Evolutionary conservation across 73 alveolate species (phyloP), one percentile per base, ranked within the genome.

Genomic region (Symbiodinium pilosum): DNA sequence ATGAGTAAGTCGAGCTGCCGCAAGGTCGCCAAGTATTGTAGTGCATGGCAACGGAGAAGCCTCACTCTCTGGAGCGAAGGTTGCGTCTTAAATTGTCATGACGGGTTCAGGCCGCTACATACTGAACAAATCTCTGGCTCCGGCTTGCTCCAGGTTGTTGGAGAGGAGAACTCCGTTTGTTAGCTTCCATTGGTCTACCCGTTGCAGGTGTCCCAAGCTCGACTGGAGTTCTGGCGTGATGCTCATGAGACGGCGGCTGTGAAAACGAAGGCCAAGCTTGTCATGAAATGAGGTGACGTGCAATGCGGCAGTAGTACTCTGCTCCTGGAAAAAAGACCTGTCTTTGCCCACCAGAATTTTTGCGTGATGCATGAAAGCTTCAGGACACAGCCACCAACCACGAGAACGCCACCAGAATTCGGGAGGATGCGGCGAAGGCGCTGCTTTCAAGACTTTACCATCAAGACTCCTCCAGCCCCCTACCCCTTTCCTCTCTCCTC

Each of bases 191-290:
- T 51, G 73, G 34, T 69, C n/a, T n/a, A 24, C 43, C 44, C 41
- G 14, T 20, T n/a, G 44, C 84, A 88, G 95, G 95, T 88, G 51
- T 88, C 95, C 38, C 95, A 88, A 38, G 95, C 77, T 64, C 95
- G 95, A 52, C 44, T 88, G 73, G 95, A 88, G 73, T 88, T 88
- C 86, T 88, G 95, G 95, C 86, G 44, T 14, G 95, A 88, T n/a
- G 95, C 95, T 86, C 38, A 56, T 34, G 34, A 40, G 38, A 88
- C 81, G 43, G 95, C 95, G 44, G 86, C 41, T 54, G 81, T 26
- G 86, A 88, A 40, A 86, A 83, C 86, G 38, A 56, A 88, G 95
- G 94, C 38, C 84, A 47, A 47, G 59, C 59, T 9, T 6, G 59
- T 47, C 14, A 47, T 14, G 59, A 14, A 9, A 47, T 47, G 59